Evolutionary conservation across 2,329 filamentous ascomycete species (phyloP).

Genomic region (Paramyrothecium roridum): DNA sequence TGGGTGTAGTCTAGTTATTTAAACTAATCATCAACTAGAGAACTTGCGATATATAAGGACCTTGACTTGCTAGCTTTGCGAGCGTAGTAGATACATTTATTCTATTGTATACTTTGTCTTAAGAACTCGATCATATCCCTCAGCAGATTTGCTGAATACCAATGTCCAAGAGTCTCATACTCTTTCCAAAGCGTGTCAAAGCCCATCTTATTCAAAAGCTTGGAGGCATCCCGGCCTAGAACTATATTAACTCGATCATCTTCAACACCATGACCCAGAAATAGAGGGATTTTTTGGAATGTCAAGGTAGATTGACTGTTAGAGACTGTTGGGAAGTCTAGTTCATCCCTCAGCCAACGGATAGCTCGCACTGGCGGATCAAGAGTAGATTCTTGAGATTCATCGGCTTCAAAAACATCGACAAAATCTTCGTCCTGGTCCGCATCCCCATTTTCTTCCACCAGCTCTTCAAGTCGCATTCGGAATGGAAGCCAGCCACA

Average conservation of each 20-base stretch:
- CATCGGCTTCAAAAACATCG: not conserved
- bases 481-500: slow-evolving; percentile 37
- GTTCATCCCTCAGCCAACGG: not conserved
- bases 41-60: no score
- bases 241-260: slow-evolving; percentile 33
- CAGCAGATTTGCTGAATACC: slow-evolving; percentile 34
- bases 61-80: no score
- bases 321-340: not conserved
- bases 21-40: no score
- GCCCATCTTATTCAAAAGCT: slow-evolving; percentile 24
- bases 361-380: not conserved
- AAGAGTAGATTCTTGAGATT: not conserved
- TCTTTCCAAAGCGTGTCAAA: slow-evolving; percentile 23
- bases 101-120: no score
- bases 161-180: slow-evolving; percentile 37
- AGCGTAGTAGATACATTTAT: no score
- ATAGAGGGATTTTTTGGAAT: slow-evolving; percentile 26
- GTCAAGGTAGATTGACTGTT: not conserved
- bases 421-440: not conserved
- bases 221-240: slow-evolving; percentile 24
- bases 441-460: not conserved
- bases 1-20: no score
- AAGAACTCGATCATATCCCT: slow-evolving; percentile 25
- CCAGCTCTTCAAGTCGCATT: slow-evolving; percentile 15
- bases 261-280: slow-evolving; percentile 36